These are phyloP conservation scores for Aureobasidium uvarum DNA, from an alignment of 2,329 filamentous ascomycete species.

Conservation along the genomic window DNA sequence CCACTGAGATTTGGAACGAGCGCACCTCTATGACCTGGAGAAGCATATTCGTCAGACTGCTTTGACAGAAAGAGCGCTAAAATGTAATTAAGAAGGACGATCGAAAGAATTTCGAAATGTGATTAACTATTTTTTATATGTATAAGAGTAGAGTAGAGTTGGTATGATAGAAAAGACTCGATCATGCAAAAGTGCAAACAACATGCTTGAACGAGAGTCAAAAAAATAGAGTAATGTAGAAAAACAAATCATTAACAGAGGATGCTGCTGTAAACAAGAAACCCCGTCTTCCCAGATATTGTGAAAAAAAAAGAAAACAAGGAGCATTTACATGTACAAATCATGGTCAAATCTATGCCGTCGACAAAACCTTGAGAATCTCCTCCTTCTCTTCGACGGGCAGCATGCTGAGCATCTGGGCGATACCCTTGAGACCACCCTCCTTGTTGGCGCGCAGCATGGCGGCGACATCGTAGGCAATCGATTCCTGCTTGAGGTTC, in stretches of 20 bases:
- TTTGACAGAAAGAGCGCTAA: too few species aligned
- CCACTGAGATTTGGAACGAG: background rate
- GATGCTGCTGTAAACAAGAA: slow-evolving; percentile 3
- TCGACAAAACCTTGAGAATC: slow-evolving; percentile 60
- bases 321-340: slow-evolving; percentile 21
- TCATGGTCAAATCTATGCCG: slow-evolving; percentile 38
- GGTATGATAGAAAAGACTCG: background rate
- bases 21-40: background rate
- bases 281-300: slow-evolving; percentile 9
- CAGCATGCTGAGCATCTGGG: slow-evolving; percentile 80
- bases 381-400: slow-evolving; percentile 85
- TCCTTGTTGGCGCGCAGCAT: slow-evolving; percentile 65
- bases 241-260: slow-evolving; percentile 10
- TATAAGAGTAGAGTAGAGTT: slow-evolving; percentile 12
- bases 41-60: background rate
- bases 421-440: slow-evolving; percentile 77
- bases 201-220: slow-evolving; percentile 9
- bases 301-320: slow-evolving; percentile 3
- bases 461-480: slow-evolving; percentile 67
- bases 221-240: background rate
- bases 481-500: slow-evolving; percentile 71
- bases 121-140: slow-evolving; percentile 18
- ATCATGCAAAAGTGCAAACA: slow-evolving; percentile 1
- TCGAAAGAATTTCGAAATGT: background rate
- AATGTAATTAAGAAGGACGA: background rate